Conservation (phyloP, 2,329 filamentous ascomycete species). For the Sphaerostilbella broomeana region DNA sequence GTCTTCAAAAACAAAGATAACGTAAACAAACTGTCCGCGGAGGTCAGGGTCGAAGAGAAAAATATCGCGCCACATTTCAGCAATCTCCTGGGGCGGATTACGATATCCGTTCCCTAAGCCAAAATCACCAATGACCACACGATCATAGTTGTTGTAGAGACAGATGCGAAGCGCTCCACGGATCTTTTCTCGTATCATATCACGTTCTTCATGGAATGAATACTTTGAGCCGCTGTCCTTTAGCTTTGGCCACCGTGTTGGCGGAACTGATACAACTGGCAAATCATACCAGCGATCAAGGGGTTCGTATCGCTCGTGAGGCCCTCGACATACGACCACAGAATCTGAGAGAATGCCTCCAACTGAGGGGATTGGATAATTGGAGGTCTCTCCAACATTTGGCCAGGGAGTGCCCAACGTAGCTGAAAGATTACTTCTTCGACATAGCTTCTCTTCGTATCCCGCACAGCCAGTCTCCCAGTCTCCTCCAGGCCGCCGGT, state of each 20-base stretch:
- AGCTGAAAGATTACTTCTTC: conserved; percentile 66
- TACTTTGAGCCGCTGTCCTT: conserved; percentile 61
- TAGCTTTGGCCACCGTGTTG: conserved; percentile 67
- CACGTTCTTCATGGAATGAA: conserved; percentile 63
- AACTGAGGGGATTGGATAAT: conserved; percentile 66
- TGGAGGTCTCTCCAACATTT: conserved; percentile 36
- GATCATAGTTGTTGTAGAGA: conserved; percentile 49
- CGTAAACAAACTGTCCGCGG: conserved; percentile 53
- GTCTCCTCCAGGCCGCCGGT: conserved; percentile 70
- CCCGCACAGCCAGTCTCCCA: conserved; percentile 59
- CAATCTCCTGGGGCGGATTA: conserved; percentile 59
- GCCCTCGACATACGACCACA: conserved; percentile 68
- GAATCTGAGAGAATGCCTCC: conserved; percentile 64
- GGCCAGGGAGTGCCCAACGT: conserved; percentile 57
- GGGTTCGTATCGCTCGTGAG: conserved; percentile 57
- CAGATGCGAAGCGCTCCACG: conserved; percentile 64
- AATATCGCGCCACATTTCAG: conserved; percentile 59
- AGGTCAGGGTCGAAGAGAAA: conserved; percentile 57
- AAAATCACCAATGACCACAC: conserved; percentile 58
- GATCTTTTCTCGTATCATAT: conserved; percentile 68
- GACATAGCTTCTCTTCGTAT: conserved; percentile 61
- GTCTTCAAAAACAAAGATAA: conserved; percentile 61
- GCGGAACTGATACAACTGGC: conserved; percentile 68
- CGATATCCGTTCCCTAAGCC: conserved; percentile 57
- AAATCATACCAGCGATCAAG: conserved; percentile 51